Conservation (phyloP, 306 rosid genomes). For the Fragaria ananassa region DNA sequence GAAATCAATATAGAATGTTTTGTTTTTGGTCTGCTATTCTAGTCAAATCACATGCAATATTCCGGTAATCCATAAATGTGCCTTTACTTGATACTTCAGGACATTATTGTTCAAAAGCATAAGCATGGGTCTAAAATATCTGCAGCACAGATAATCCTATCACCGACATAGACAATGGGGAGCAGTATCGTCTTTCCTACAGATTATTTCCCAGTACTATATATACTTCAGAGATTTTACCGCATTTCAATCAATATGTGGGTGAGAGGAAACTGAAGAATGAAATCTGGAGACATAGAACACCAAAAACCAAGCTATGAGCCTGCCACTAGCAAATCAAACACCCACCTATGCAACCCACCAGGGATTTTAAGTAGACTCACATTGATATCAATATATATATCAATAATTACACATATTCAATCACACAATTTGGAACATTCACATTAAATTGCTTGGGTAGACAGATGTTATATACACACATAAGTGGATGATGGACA, state of each 20-base stretch:
- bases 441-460: neutral
- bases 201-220: neutral
- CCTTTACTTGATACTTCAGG: neutral
- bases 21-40: neutral
- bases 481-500: neutral
- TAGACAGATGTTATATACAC: neutral
- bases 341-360: neutral
- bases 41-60: neutral
- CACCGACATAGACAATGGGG: neutral
- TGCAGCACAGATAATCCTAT: neutral
- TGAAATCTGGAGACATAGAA: neutral
- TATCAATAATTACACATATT: neutral
- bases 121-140: neutral
- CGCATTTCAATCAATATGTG: neutral
- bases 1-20: neutral
- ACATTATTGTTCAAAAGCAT: neutral
- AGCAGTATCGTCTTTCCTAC: neutral
- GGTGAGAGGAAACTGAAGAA: neutral
- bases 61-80: neutral
- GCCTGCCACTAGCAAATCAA: neutral
- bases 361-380: neutral
- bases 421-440: neutral
- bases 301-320: neutral
- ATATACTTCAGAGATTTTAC: neutral
- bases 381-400: neutral